Base-by-base conservation (phyloP, 306 rosid genomes). In the peach (Prunus persica) region DNA sequence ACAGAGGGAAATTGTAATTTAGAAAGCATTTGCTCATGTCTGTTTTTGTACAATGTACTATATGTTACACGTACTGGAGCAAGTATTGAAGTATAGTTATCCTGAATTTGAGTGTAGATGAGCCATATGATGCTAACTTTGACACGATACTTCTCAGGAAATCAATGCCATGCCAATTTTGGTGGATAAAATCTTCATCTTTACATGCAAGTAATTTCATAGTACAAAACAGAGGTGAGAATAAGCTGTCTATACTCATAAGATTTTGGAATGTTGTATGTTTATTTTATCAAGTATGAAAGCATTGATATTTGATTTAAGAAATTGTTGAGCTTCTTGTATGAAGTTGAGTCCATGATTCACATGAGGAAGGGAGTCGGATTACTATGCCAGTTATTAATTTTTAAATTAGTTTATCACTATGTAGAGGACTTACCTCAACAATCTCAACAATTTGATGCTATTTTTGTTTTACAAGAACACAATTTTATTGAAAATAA, bases 61-160 rank as follows among this genome's bases (percentile, higher is more conserved):
- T 32, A 64, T 64, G 60, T 1, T 69, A 12, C 47, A 71, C 32
- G 1, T 56, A 30, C 8, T 20, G 24, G 20, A 4, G 10, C 12
- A 34, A 47, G 10, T 25, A 27, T 47, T 49, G 56, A 56, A 73
- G 27, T 27, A 9, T 57, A 12, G 11, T 71, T 77, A 15, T 22
- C 46, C 19, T 10, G 28, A 78, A 69, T 15, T 38, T 41, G 19
- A 55, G 19, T 41, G 41, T 30, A 41, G 65, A 60, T 1, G 14
- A n/a, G 76, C 55, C 62, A 47, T 74, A 8, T 25, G 69, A 75
- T 52, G 65, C 74, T 75, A 62, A 65, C 41, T 16, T 76, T 73
- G 67, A 73, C 32, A 14, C 20, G 55, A 74, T 76, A 32, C 70
- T 79, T 79, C 85, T 71, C 91, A 89, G 97, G 91, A 86, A 84